Evolutionary conservation across 805 yeast genomes (phyloP), one percentile per base, ranked within the genome.

Genomic region (Saccharomycopsis fermentans): DNA sequence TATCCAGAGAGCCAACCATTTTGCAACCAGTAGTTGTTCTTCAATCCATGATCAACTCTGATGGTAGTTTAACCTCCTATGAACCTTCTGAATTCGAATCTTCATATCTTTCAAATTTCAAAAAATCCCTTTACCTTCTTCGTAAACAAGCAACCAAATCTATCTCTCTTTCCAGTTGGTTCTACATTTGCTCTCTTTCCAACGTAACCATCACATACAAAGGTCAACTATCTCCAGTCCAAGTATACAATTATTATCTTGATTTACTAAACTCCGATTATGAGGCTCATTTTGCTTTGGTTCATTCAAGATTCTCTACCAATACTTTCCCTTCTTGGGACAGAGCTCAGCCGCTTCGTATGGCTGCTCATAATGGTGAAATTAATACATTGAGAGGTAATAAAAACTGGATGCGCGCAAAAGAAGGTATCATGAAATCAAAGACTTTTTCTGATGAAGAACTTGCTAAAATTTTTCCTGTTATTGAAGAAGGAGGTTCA

Each of bases 281-380:
- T 73, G 92, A 90, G 74, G 94, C 95, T 52, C 97, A 91, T 70
- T 89, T 94, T 78, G 96, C 97, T 16, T 79, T 92, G 48, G 98
- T 92, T 55, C 99, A 92, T 76, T 91, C 98, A 26, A 83, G 99
- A 71, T 92, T 92, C 79, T 90, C 97, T 59, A 92, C 99, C 35
- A 92, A 92, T 73, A 92, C 99, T 54, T 92, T 92, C 82, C 99
- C 99, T 54, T 90, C 97, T n/a, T 92, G 99, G 99, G 99, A 94
- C 74, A 83, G 99, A 74, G 98, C 99, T 26, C 99, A 92, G 74
- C 99, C 99, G 54, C 79, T 92, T 68, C 80, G 98, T 72, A 86
- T 95, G 86, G 89, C 96, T 35, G 99, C 99, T 43, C 99, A 92
- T 75, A 92, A 92, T 72, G 99, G 99, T 79, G 99, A 92, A 74